Evolutionary conservation across 2,329 filamentous ascomycete species (phyloP).

Genomic region (Hypomyces rosellus): DNA sequence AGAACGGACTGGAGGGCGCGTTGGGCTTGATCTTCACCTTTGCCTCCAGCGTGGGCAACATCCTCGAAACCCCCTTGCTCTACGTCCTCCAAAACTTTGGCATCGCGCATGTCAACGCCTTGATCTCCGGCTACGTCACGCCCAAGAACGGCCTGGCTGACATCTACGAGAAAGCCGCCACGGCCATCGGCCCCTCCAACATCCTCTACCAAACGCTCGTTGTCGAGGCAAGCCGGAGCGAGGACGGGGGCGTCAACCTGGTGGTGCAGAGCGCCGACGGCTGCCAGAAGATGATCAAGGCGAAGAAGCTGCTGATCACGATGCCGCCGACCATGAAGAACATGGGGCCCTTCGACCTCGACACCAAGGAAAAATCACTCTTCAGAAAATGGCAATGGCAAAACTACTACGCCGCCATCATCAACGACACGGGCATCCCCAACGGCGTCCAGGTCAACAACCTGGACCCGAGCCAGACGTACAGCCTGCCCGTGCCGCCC

Average conservation of each 20-base stretch:
- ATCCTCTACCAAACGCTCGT: slow-evolving; percentile 22
- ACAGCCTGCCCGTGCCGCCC: slow-evolving; percentile 11
- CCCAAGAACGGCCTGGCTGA: slow-evolving; percentile 10
- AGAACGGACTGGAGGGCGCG: slow-evolving; percentile 32
- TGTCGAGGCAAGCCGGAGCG: slow-evolving; percentile 15
- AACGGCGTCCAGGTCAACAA: slow-evolving; percentile 15
- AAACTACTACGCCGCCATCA: slow-evolving; percentile 26
- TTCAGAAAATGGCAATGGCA: slow-evolving; percentile 29
- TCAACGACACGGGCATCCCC: slow-evolving; percentile 21
- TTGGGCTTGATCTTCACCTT: slow-evolving; percentile 28
- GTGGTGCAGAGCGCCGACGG: slow-evolving; percentile 18
- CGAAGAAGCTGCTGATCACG: slow-evolving; percentile 30
- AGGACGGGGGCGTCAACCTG: slow-evolving; percentile 18
- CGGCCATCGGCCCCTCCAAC: slow-evolving; percentile 20
- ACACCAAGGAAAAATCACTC: slow-evolving; percentile 22
- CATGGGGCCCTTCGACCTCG: slow-evolving; percentile 26
- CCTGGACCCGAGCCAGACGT: slow-evolving; percentile 11
- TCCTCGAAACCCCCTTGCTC: slow-evolving; percentile 30
- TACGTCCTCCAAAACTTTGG: slow-evolving; percentile 33
- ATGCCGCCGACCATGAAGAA: slow-evolving; percentile 29
- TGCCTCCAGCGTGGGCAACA: slow-evolving; percentile 22
- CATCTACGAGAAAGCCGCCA: slow-evolving; percentile 22
- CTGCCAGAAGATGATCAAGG: slow-evolving; percentile 23
- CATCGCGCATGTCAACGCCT: slow-evolving; percentile 1
- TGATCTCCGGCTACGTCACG: slow-evolving; percentile 8